phyloP scores from a whole-genome alignment of 2,329 filamentous ascomycete genomes.

The Colletotrichum abscissum region DNA sequence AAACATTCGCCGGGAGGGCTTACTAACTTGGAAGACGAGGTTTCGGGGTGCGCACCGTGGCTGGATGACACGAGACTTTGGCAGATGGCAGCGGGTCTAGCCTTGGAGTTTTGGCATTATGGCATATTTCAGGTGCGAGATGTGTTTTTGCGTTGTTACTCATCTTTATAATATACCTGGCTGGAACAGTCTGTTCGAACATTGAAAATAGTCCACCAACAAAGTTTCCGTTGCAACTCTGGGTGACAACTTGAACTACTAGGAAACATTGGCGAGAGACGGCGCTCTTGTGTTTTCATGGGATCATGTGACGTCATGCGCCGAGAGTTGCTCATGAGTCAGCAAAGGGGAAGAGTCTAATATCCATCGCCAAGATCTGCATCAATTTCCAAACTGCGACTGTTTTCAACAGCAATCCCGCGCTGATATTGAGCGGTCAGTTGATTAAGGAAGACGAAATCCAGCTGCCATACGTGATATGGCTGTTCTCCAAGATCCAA shows the following conservation, averaged over 20 bases:
- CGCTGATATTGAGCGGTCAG: background rate
- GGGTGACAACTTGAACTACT: background rate
- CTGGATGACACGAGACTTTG: slow-evolving; percentile 22
- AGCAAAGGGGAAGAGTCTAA: background rate
- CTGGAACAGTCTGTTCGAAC: slow-evolving; percentile 22
- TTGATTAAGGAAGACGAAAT: background rate
- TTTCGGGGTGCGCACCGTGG: background rate
- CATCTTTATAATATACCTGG: slow-evolving; percentile 18
- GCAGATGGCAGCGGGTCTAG: slow-evolving; percentile 12
- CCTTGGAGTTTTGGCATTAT: background rate
- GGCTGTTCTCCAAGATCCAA: background rate
- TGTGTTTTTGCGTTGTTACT: background rate
- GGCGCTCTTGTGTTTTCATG: background rate
- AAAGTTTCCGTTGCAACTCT: background rate
- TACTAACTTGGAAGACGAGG: too few species aligned
- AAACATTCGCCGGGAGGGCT: too few species aligned
- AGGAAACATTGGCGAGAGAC: background rate
- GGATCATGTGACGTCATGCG: slow-evolving; percentile 3
- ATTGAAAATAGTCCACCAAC: too few species aligned
- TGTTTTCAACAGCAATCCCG: background rate
- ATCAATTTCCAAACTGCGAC: background rate
- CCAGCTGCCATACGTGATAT: background rate
- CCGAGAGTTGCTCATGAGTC: background rate
- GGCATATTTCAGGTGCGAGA: background rate
- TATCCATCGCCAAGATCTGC: background rate